Percentiles rank a stretch among this genome's conserved stretches.
Evolutionary conservation across 257 asterid genomes (phyloP).

Genomic region (Buddleja alternifolia): DNA sequence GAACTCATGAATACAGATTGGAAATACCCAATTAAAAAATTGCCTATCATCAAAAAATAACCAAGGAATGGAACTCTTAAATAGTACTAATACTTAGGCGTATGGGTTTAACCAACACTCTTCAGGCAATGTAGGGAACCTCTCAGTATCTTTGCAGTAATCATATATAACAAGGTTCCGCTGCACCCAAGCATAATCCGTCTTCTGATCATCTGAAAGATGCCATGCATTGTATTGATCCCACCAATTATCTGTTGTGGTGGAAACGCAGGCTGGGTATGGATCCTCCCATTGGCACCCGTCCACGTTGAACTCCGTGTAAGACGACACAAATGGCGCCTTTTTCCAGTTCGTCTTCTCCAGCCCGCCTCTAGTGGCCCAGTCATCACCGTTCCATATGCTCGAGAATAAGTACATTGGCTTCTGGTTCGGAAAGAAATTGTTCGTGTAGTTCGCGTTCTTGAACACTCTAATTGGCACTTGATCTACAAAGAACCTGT

Average conservation of each 20-base stretch:
- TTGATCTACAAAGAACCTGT: constrained; percentile 78
- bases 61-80: neutral
- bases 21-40: neutral
- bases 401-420: constrained; percentile 95
- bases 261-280: constrained; percentile 77
- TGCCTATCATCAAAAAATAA: neutral
- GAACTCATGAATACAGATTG: neutral
- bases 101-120: constrained; percentile 87
- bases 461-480: constrained; percentile 83
- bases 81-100: constrained; percentile 33
- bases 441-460: constrained; percentile 89
- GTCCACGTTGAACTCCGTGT: constrained; percentile 70
- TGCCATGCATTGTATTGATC: constrained; percentile 89
- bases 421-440: constrained; percentile 77
- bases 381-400: constrained; percentile 97
- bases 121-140: constrained; percentile 66
- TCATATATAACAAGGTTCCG: constrained; percentile 88
- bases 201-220: constrained; percentile 59
- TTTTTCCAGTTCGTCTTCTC: constrained; percentile 94
- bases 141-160: constrained; percentile 69
- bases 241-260: constrained; percentile 91
- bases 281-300: constrained; percentile 94
- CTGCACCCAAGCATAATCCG: constrained; percentile 83
- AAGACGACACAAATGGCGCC: constrained; percentile 88
- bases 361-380: constrained; percentile 96